A percentile compares a stretch with the other conserved stretches of the same genome.
These are phyloP conservation scores for Epithemia pelagica DNA, from an alignment of 108 stramenopile species.

Conservation along the genomic window DNA sequence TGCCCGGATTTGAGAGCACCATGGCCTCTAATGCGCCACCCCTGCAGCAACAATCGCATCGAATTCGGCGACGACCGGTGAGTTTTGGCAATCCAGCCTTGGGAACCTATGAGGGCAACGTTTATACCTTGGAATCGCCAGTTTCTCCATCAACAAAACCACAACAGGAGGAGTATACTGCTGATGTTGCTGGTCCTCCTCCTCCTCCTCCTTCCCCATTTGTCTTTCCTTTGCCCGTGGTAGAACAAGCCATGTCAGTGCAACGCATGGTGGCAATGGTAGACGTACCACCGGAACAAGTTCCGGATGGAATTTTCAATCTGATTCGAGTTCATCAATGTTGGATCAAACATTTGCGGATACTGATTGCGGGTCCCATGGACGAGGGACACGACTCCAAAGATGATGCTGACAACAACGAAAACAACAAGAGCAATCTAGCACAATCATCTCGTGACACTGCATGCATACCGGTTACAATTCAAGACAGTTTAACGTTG, in stretches of 20 bases:
- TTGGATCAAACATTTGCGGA: constrained; percentile 63
- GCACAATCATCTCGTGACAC: constrained; percentile 19
- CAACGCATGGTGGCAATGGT: constrained; percentile 59
- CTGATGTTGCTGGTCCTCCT: neutral
- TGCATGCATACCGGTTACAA: neutral
- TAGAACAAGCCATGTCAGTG: constrained; percentile 1
- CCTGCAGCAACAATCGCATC: neutral
- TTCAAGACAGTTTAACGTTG: neutral
- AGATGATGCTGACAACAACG: neutral
- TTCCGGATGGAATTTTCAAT: constrained; percentile 76
- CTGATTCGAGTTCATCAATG: constrained; percentile 61
- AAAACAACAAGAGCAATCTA: constrained; percentile 7
- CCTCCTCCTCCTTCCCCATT: too few species aligned
- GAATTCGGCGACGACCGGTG: constrained; percentile 41
- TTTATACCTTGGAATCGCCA: constrained; percentile 37
- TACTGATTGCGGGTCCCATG: constrained; percentile 42
- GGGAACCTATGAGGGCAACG: constrained; percentile 55
- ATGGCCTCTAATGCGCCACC: neutral
- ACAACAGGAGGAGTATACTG: neutral
- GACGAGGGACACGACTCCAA: constrained; percentile 8
- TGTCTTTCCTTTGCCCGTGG: neutral
- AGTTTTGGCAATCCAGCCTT: constrained; percentile 69
- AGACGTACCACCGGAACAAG: constrained; percentile 72
- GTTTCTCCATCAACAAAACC: neutral
- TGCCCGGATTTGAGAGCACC: neutral